Conservation (phyloP, 352 stramenopile species). For the Phytophthora lateralis region DNA sequence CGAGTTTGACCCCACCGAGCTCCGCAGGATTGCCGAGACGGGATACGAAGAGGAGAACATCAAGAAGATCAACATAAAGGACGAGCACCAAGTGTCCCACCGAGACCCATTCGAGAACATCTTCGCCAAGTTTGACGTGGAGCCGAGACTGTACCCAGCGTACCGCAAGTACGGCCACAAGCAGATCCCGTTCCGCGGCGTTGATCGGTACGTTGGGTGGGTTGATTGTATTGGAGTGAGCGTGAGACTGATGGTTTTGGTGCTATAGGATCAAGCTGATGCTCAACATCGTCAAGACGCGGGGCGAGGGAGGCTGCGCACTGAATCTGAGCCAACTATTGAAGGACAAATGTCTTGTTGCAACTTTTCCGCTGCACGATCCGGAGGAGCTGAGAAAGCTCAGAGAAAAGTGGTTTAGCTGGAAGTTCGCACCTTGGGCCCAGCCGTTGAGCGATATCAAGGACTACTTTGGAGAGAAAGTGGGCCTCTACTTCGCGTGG, state of each 20-base stretch:
- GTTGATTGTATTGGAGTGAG: neutral
- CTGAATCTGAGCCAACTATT: constrained; percentile 62
- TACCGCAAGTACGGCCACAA: constrained; percentile 79
- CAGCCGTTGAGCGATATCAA: constrained; percentile 74
- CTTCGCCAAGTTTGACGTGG: constrained; percentile 81
- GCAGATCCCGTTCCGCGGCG: constrained; percentile 73
- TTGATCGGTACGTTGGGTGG: constrained; percentile 53
- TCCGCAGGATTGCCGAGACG: constrained; percentile 56
- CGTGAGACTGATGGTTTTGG: neutral
- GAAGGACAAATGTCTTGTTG: constrained; percentile 63
- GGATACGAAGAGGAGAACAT: constrained; percentile 69
- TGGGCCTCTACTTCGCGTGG: constrained; percentile 98
- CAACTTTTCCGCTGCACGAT: constrained; percentile 67
- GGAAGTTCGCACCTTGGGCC: constrained; percentile 58
- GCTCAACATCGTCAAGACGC: constrained; percentile 70
- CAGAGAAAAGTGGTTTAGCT: constrained; percentile 69
- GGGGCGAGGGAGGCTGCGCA: constrained; percentile 60
- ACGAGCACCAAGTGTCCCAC: constrained; percentile 50
- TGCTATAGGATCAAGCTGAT: constrained; percentile 65
- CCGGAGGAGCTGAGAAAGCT: constrained; percentile 50
- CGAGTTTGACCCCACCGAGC: constrained; percentile 67
- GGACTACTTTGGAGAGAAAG: constrained; percentile 89
- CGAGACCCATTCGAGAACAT: constrained; percentile 73
- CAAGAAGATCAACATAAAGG: constrained; percentile 65
- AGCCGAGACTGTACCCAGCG: constrained; percentile 56